Evolutionary conservation across 2,329 filamentous ascomycete species (phyloP).

Genomic region (Beauveria caledonica): DNA sequence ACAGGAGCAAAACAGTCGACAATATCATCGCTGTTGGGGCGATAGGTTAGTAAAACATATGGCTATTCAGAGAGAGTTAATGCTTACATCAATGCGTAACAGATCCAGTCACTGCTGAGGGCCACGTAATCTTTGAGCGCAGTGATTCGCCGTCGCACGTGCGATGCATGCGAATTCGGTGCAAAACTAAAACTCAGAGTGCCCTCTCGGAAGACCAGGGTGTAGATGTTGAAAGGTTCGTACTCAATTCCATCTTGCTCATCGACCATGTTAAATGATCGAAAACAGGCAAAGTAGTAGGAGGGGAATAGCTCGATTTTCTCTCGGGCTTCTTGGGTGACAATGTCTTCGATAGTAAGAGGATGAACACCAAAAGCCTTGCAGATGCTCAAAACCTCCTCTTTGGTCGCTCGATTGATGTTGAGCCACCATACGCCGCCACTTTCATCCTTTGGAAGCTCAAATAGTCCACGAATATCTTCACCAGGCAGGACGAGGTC

Average conservation of each 20-base stretch:
- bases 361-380: constrained; percentile 94
- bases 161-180: constrained; percentile 76
- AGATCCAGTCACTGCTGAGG: constrained; percentile 95
- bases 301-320: constrained; percentile 97
- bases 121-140: constrained; percentile 91
- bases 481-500: constrained; percentile 85
- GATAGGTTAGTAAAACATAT: constrained; percentile 18
- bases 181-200: constrained; percentile 91
- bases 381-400: constrained; percentile 80
- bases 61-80: neutral
- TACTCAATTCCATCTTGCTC: constrained; percentile 76
- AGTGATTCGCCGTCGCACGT: constrained; percentile 85
- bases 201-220: constrained; percentile 92
- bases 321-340: constrained; percentile 89
- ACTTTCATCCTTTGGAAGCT: constrained; percentile 50
- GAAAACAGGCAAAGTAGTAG: constrained; percentile 97
- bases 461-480: constrained; percentile 79
- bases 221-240: constrained; percentile 93
- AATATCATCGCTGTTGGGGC: constrained; percentile 68
- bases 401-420: constrained; percentile 80
- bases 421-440: constrained; percentile 99
- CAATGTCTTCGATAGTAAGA: constrained; percentile 91
- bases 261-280: constrained; percentile 75
- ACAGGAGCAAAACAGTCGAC: constrained; percentile 91
- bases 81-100: constrained; percentile 88